Evolutionary conservation across 768 basidiomycete species (phyloP).

Genomic region (Mycena maculata): DNA sequence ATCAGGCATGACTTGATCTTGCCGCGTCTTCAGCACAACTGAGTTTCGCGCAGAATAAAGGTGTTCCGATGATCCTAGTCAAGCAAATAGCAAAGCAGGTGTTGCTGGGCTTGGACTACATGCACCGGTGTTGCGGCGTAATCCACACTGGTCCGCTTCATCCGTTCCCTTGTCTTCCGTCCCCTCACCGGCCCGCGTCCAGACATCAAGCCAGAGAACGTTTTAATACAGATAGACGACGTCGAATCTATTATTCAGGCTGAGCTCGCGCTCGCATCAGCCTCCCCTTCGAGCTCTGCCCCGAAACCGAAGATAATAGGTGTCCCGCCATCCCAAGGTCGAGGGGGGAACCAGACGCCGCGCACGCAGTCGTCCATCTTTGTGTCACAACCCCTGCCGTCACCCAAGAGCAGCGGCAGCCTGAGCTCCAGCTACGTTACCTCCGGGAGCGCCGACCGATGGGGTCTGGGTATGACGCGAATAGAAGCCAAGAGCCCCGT

Average conservation of each 20-base stretch:
- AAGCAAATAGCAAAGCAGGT: constrained; percentile 98
- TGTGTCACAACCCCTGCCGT: constrained; percentile 92
- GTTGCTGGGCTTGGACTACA: constrained; percentile 94
- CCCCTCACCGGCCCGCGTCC: constrained; percentile 22
- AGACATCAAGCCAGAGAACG: constrained; percentile 98
- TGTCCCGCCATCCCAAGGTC: constrained; percentile 91
- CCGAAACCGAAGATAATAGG: constrained; percentile 81
- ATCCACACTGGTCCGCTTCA: constrained; percentile 84
- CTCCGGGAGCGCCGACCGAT: constrained; percentile 76
- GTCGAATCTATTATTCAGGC: constrained; percentile 92
- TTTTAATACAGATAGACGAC: constrained; percentile 96
- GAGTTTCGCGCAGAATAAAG: constrained; percentile 76
- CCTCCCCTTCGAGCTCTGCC: constrained; percentile 53
- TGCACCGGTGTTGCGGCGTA: constrained; percentile 96
- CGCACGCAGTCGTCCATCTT: constrained; percentile 87
- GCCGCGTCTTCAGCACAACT: background rate
- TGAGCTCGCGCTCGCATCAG: constrained; percentile 68
- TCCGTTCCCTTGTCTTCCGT: constrained; percentile 7
- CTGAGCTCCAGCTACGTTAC: constrained; percentile 28
- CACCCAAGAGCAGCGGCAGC: constrained; percentile 54
- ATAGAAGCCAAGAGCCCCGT: constrained; percentile 61
- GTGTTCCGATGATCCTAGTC: constrained; percentile 92
- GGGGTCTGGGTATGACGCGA: constrained; percentile 92
- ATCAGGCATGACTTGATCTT: constrained; percentile 54
- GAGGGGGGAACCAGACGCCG: constrained; percentile 97